Evolutionary conservation across 148 eudicot species (phyloP).

Genomic region (Heliosperma pusillum): DNA sequence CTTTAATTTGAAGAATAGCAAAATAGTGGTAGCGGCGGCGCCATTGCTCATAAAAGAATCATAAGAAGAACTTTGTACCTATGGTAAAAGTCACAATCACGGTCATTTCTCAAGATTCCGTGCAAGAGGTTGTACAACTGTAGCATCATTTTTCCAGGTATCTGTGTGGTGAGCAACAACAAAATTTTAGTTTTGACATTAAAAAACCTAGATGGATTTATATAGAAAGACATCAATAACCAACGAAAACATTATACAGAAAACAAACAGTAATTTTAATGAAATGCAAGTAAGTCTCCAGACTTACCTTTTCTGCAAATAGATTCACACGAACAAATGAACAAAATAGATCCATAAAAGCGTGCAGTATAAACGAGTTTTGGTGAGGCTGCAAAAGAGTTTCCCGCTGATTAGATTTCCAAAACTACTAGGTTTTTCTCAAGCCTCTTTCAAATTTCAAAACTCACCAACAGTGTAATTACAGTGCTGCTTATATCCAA

Average conservation of each 20-base stretch:
- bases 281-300: neutral
- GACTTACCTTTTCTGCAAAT: conserved; percentile 79
- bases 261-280: neutral
- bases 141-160: conserved; percentile 95
- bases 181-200: conserved; percentile 23
- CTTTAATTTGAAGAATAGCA: neutral
- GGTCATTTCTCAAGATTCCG: conserved; percentile 76
- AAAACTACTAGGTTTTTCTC: neutral
- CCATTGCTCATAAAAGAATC: conserved; percentile 10
- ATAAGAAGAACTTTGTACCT: conserved; percentile 38
- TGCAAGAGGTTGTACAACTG: conserved; percentile 91
- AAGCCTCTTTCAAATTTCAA: conserved; percentile 12
- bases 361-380: conserved; percentile 87
- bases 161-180: conserved; percentile 41
- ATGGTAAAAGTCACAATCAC: conserved; percentile 97
- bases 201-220: neutral
- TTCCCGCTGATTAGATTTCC: conserved; percentile 31
- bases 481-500: conserved; percentile 98
- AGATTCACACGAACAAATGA: conserved; percentile 95
- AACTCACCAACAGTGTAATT: conserved; percentile 86
- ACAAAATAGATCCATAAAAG: conserved; percentile 98
- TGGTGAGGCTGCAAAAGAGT: conserved; percentile 91
- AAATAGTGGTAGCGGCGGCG: neutral
- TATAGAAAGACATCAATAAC: neutral
- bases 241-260: neutral